Percentiles rank a stretch among this genome's conserved stretches.
Evolutionary conservation across 2,329 filamentous ascomycete genomes (phyloP).

Genomic region (Metarhizium robertsii): DNA sequence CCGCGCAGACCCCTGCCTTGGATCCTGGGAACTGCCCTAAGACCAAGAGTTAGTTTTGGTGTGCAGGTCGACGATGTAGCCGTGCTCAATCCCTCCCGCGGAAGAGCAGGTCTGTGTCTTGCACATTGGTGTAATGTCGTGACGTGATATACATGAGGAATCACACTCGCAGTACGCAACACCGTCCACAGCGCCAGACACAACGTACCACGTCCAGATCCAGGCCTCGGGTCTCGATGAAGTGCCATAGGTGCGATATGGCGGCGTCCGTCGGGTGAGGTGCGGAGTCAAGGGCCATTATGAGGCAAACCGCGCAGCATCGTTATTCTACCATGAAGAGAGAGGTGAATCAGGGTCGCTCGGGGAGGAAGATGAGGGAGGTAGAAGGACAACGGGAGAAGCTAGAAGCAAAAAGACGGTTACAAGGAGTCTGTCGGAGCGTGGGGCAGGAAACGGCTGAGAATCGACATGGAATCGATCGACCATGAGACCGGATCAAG

Average conservation of each 20-base stretch:
- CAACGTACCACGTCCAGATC: constrained; percentile 5
- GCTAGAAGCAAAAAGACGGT: background rate
- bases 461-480: too few relatives aligned
- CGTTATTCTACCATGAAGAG: background rate
- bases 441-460: background rate
- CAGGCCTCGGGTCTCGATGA: constrained; percentile 3
- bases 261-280: background rate
- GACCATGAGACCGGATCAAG: too few relatives aligned
- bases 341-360: background rate
- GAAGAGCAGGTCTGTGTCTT: background rate
- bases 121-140: background rate
- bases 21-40: constrained; percentile 14
- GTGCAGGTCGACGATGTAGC: background rate
- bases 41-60: background rate
- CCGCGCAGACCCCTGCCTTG: constrained; percentile 24
- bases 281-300: constrained; percentile 1
- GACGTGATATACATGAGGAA: background rate
- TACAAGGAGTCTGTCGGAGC: background rate
- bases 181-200: background rate
- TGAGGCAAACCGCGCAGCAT: constrained; percentile 4
- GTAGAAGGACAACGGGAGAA: background rate
- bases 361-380: background rate
- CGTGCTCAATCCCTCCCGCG: background rate
- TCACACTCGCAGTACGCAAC: background rate
- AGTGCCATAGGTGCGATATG: background rate